These are phyloP conservation scores for Melastoma candidum DNA, from an alignment of 441 rosid genomes.

Conservation along the genomic window DNA sequence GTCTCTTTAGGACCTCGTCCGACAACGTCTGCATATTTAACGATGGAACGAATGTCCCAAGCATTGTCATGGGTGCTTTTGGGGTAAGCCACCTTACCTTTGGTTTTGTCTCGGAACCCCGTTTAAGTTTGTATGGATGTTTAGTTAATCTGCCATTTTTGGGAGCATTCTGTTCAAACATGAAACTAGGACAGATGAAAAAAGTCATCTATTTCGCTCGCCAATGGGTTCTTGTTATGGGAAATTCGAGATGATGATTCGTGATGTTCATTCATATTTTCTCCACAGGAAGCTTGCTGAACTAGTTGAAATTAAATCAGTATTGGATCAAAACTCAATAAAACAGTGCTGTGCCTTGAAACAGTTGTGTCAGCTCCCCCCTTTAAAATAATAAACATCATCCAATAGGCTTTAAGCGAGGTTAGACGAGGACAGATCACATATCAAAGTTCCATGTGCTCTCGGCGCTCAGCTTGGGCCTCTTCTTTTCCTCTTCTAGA, in stretches of 20 bases:
- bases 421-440: slow-evolving; percentile 1
- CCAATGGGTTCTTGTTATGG: not conserved
- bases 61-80: slow-evolving; percentile 71
- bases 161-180: not conserved
- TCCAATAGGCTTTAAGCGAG: no score
- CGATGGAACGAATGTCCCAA: slow-evolving; percentile 54
- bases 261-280: slow-evolving; percentile 11
- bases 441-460: slow-evolving; percentile 17
- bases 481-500: slow-evolving; percentile 12
- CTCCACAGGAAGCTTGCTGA: slow-evolving; percentile 54
- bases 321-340: slow-evolving; percentile 14
- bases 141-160: not conserved
- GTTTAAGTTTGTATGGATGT: no score
- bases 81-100: slow-evolving; percentile 25
- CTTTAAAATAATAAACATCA: no score
- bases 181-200: not conserved
- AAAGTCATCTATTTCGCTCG: not conserved
- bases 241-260: slow-evolving; percentile 7
- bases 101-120: not conserved
- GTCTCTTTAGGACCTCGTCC: slow-evolving; percentile 47
- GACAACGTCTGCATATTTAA: slow-evolving; percentile 75
- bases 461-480: slow-evolving; percentile 14
- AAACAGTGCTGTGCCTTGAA: no score
- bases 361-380: no score
- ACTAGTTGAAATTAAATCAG: slow-evolving; percentile 48